phyloP scores from a whole-genome alignment of 2,329 filamentous ascomycete species.

The Cladosporium cucumerinum region DNA sequence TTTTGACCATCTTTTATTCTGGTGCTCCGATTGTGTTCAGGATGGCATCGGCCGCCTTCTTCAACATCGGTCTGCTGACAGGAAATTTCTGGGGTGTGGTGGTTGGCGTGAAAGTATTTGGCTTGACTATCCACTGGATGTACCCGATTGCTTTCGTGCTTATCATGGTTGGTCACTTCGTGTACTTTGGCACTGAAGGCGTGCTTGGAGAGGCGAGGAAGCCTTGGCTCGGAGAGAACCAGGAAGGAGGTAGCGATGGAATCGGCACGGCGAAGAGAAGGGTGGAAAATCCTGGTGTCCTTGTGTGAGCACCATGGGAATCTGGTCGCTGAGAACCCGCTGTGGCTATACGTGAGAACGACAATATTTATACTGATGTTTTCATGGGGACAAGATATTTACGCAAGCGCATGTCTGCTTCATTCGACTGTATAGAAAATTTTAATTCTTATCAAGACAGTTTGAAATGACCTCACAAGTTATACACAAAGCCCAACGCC shows the following conservation, averaged over 20 bases:
- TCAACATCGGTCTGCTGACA: constrained; percentile 91
- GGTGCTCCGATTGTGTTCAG: constrained; percentile 84
- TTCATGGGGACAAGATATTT: background rate
- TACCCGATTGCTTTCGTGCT: constrained; percentile 95
- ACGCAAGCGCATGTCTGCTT: background rate
- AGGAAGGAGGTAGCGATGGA: constrained; percentile 76
- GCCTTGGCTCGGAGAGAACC: constrained; percentile 87
- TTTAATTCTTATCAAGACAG: background rate
- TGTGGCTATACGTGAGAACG: background rate
- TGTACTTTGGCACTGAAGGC: constrained; percentile 83
- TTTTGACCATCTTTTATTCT: constrained; percentile 80
- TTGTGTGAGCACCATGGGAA: constrained; percentile 30
- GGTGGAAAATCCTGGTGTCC: constrained; percentile 38
- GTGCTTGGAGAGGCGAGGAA: constrained; percentile 85
- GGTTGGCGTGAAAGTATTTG: constrained; percentile 85
- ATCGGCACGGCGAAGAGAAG: constrained; percentile 79
- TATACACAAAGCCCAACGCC: constrained; percentile 19
- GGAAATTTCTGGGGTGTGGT: constrained; percentile 97
- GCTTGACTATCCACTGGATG: constrained; percentile 75
- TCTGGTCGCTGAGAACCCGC: background rate
- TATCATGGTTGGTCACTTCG: constrained; percentile 79
- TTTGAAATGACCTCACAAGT: constrained; percentile 2
- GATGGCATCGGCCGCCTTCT: constrained; percentile 87
- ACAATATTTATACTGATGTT: background rate
- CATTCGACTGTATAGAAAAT: background rate